Base-by-base conservation (phyloP, 2,329 filamentous ascomycete genomes). In the Phialophora chinensis region DNA sequence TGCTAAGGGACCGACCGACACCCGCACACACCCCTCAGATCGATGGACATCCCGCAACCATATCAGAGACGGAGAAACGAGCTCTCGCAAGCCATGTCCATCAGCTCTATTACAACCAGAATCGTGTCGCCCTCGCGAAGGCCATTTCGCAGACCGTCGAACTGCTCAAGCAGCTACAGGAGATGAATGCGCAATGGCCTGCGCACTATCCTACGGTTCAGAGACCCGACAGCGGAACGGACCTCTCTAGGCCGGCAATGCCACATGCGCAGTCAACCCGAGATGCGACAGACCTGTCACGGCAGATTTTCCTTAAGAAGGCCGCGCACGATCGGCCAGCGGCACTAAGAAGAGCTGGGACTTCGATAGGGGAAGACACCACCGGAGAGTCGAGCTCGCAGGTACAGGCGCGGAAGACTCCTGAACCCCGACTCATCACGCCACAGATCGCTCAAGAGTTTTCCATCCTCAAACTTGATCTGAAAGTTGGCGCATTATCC, bases 391-490 rank as follows among this genome's bases (percentile, higher is more conserved):
- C 91, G 6, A 96, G 92, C 78, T 86, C 85, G 68, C 81, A 85
- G 23, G 88, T 87, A n/a, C 87, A 91, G 72, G 83, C 81, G 63
- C 87, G 88, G 69, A 76, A 83, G 42, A 77, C 80, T 3, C 78
- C 86, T 10, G 93, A 96, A 75, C 94, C 94, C 14, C 86, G 95
- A 70, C 84, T 99, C 27, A 90, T 98, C 68, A 92, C 92, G 1
- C 92, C 93, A 33, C 92, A 98, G 78, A 93, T 98, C 69, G 92
- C 93, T 2, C 92, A 97, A 71, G 93, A 99, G 74, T 97, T 98
- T 73, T 98, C 94, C 0, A 90, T 99, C 35, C 80, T 99, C 71
- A 99, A 98, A 80, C 83, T 99, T 68, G 95, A 99, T 77, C 81
- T 99, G 65, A 97, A 97, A 80, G 85, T 99, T 63, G 93, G 94